Conservation (phyloP, 345 rosid genomes). For the Rhodomyrtus tomentosa region DNA sequence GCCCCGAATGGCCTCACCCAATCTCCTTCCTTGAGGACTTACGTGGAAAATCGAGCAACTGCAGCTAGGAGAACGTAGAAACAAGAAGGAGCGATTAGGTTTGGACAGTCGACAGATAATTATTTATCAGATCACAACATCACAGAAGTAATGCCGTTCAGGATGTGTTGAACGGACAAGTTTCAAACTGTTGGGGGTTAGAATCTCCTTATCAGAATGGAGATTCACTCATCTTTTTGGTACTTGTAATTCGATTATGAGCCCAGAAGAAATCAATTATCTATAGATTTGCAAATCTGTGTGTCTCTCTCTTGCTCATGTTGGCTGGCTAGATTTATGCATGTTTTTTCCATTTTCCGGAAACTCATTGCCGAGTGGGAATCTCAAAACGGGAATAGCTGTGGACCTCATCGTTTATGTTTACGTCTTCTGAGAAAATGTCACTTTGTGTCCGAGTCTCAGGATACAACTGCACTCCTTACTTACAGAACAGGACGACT, state of each 20-base stretch:
- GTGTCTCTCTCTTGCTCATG: neutral
- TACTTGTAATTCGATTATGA: neutral
- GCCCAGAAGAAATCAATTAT: neutral
- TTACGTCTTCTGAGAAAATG: neutral
- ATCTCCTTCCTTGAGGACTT: conserved; percentile 72
- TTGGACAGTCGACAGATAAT: neutral
- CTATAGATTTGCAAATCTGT: neutral
- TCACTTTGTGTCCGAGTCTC: neutral
- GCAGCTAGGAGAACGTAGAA: neutral
- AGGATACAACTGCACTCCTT: neutral
- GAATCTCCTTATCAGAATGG: neutral
- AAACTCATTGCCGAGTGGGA: neutral
- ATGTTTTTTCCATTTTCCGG: neutral
- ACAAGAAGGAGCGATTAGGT: neutral
- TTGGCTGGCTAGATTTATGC: neutral
- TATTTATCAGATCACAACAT: neutral
- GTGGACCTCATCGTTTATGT: neutral
- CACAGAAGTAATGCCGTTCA: neutral
- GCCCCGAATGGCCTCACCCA: conserved; percentile 77
- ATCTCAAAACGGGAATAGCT: neutral
- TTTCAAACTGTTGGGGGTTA: neutral
- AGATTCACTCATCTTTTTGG: neutral
- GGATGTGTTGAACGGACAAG: neutral
- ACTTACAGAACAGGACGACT: neutral
- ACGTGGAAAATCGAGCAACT: conserved; percentile 8